Conservation (phyloP, 352 stramenopile genomes). For the Saprolegnia parasitica region DNA sequence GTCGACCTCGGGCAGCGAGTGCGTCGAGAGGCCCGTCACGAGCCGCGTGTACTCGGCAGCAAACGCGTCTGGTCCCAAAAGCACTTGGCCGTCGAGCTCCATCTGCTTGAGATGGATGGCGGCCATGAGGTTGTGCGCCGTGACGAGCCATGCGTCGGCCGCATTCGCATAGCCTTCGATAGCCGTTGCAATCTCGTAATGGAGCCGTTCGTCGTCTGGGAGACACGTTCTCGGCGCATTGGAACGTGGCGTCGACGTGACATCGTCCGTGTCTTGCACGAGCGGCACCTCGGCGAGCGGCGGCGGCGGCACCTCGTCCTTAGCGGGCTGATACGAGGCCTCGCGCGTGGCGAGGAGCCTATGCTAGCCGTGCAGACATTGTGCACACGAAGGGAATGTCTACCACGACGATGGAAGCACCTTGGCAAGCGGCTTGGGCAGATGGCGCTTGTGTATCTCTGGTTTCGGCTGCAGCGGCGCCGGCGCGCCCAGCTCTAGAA, state of each 20-base stretch:
- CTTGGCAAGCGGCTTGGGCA: not conserved
- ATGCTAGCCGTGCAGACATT: no score
- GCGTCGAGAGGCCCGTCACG: not conserved
- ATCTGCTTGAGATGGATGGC: constrained; percentile 27
- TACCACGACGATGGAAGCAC: not conserved
- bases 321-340: no score
- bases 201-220: not conserved
- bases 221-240: not conserved
- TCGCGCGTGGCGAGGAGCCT: not conserved
- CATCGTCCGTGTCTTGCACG: not conserved
- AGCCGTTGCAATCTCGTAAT: not conserved
- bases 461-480: not conserved
- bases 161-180: constrained; percentile 27
- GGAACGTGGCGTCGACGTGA: not conserved
- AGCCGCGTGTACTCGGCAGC: constrained; percentile 7
- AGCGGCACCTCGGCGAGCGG: not conserved
- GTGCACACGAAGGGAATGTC: not conserved
- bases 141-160: constrained; percentile 17
- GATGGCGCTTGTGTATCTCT: not conserved
- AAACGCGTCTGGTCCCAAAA: not conserved
- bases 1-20: not conserved
- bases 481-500: not conserved
- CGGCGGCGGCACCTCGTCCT: not conserved
- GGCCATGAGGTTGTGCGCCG: constrained; percentile 23
- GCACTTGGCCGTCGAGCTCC: constrained; percentile 1